phyloP scores from a whole-genome alignment of 1,284 basidiomycete species.

The Entoloma clypeatum region DNA sequence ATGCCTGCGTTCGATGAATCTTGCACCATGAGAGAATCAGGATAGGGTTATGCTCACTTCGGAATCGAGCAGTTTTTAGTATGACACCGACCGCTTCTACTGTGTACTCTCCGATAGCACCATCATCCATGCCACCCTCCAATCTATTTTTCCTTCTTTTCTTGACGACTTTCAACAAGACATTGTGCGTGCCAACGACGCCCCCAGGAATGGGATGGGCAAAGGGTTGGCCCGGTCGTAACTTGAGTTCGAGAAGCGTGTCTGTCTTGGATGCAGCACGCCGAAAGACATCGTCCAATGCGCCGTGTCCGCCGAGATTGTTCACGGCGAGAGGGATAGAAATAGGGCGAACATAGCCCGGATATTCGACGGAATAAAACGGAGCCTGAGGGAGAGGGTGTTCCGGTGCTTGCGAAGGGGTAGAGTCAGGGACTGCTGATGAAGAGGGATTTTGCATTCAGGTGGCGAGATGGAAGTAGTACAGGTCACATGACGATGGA shows the following conservation, averaged over 20 bases:
- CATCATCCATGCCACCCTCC: constrained; percentile 27
- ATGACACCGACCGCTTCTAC: constrained; percentile 75
- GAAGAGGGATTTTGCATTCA: constrained; percentile 16
- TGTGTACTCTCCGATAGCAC: constrained; percentile 70
- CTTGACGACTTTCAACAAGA: constrained; percentile 79
- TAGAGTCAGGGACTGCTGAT: constrained; percentile 6
- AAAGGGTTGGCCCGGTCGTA: constrained; percentile 70
- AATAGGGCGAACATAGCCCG: constrained; percentile 69
- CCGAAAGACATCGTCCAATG: constrained; percentile 73
- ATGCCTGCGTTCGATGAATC: constrained; percentile 53
- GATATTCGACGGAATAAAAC: constrained; percentile 86
- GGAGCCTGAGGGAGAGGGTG: constrained; percentile 52
- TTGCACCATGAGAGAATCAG: not conserved
- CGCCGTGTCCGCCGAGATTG: constrained; percentile 64
- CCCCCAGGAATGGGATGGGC: constrained; percentile 82
- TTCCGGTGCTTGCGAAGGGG: constrained; percentile 26
- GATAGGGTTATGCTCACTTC: constrained; percentile 57
- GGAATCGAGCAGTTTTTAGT: constrained; percentile 82
- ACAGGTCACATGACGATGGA: constrained; percentile 7
- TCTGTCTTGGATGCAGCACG: constrained; percentile 56
- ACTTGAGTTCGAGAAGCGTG: constrained; percentile 67
- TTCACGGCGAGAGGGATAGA: constrained; percentile 64
- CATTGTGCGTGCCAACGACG: constrained; percentile 69
- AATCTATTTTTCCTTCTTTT: constrained; percentile 44
- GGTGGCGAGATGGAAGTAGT: not conserved